Base-by-base conservation (phyloP, 2,329 filamentous ascomycete genomes). In the Trichoderma simmonsii region DNA sequence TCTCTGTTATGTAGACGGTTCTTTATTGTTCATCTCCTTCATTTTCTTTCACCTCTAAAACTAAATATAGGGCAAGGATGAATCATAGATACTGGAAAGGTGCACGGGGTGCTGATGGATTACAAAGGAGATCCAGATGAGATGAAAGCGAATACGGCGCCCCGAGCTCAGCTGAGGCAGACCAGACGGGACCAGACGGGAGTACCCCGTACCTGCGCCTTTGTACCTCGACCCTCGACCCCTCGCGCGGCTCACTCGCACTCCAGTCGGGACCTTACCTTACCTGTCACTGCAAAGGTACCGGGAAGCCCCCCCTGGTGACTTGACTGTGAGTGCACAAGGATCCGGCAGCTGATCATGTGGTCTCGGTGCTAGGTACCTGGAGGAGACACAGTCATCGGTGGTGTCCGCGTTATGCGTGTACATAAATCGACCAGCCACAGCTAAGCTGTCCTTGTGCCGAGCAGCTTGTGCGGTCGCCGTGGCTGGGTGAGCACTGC, bases 311-410 rank as follows among this genome's bases (percentile, higher is more conserved):
- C n/a, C n/a, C 48, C 63, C 48, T 48, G 61, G 63, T 65, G 62
- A 65, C 48, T 54, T 57, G 64, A 67, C 51, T 32, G 48, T 56
- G 48, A 39, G 48, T 15, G 32, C 34, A 34, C 34, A 59, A 43
- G 65, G 65, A 59, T 59, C 26, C 18, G 34, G 65, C 51, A 68
- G 65, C 65, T 68, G 65, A 68, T 68, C 65, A 68, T 68, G 65
- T 68, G 65, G 65, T 30, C 65, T 24, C 26, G 18, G 34, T 43
- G 65, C 12, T 34, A 36, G 32, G 34, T 62, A 26, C 36, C 15
- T n/a, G 39, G 4, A 9, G 9, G 39, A 43, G 15, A 43, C 26
- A 39, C 59, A 24, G 48, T 54, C 48, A 21, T 54, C 48, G 21
- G n/a, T 24, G 48, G 48, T 24, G 48, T 7, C 21, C 48, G 48